Evolutionary conservation across 306 rosid species (phyloP).

Genomic region (Glycine latifolia): DNA sequence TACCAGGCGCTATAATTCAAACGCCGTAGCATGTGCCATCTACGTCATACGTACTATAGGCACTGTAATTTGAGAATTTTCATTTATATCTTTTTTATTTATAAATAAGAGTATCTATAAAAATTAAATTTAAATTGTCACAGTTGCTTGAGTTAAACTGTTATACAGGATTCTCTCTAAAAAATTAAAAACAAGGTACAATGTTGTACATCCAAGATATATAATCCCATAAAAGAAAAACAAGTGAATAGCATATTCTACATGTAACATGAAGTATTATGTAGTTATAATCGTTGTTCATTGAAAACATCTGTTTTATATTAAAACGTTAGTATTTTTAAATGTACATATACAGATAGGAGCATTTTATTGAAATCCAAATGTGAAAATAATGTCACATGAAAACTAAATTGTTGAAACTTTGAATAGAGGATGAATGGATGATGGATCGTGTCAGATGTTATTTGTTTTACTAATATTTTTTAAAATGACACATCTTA

Average conservation of each 20-base stretch:
- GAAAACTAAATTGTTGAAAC: not conserved
- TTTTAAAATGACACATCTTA: too few species aligned
- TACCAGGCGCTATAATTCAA: not conserved
- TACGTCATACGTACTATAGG: not conserved
- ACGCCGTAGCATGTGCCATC: conserved; percentile 40
- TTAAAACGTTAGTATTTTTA: not conserved
- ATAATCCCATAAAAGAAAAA: not conserved
- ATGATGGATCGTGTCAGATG: not conserved
- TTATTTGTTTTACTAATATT: not conserved
- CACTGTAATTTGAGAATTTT: not conserved
- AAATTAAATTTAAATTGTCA: too few species aligned
- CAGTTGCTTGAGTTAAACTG: too few species aligned
- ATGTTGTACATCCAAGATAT: too few species aligned
- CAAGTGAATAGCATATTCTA: not conserved
- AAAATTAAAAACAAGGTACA: too few species aligned
- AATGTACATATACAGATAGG: not conserved
- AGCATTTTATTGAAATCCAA: not conserved
- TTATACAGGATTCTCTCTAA: not conserved
- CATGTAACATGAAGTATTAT: not conserved
- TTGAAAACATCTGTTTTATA: not conserved
- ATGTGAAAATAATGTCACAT: not conserved
- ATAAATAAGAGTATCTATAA: too few species aligned
- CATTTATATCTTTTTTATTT: not conserved
- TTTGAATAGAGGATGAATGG: not conserved
- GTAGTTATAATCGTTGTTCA: not conserved